These are phyloP conservation scores for Triangularia verruculosa DNA, from an alignment of 2,329 filamentous ascomycete species.

Conservation along the genomic window DNA sequence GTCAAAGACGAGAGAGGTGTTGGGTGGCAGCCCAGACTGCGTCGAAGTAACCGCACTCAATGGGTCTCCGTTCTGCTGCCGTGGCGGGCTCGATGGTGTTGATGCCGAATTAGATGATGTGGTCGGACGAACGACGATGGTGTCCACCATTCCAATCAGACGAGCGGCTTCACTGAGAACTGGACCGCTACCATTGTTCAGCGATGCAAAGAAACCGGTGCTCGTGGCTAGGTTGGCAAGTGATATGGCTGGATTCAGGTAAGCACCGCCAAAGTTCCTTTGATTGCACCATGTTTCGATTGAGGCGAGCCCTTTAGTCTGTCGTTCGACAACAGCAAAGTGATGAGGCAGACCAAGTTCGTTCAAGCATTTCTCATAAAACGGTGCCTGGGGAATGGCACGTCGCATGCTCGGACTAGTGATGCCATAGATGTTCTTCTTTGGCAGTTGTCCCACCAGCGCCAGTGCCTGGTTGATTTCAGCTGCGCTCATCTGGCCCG, in stretches of 20 bases:
- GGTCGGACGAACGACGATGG: slow-evolving; percentile 63
- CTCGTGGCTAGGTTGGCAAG: slow-evolving; percentile 58
- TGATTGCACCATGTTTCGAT: slow-evolving; percentile 72
- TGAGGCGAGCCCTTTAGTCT: slow-evolving; percentile 59
- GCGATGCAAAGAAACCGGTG: slow-evolving; percentile 48
- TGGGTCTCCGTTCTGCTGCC: slow-evolving; percentile 33
- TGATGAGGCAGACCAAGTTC: slow-evolving; percentile 83
- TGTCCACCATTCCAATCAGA: slow-evolving; percentile 78
- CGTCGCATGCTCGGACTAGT: slow-evolving; percentile 64
- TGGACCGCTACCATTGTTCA: slow-evolving; percentile 52
- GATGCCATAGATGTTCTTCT: slow-evolving; percentile 77
- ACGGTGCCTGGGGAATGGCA: slow-evolving; percentile 69
- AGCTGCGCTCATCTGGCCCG: slow-evolving; percentile 79
- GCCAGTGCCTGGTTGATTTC: slow-evolving; percentile 80
- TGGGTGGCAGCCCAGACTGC: slow-evolving; percentile 43
- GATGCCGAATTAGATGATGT: slow-evolving; percentile 46
- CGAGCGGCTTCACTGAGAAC: slow-evolving; percentile 71
- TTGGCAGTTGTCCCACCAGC: slow-evolving; percentile 75
- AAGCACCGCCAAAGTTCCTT: slow-evolving; percentile 76
- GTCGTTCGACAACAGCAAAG: slow-evolving; percentile 71
- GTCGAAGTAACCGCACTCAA: slow-evolving; percentile 19
- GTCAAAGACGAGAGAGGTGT: slow-evolving; percentile 65
- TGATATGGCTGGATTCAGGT: slow-evolving; percentile 70
- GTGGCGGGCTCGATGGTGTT: slow-evolving; percentile 47
- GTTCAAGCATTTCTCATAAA: slow-evolving; percentile 82